These are phyloP conservation scores for Populus nigra DNA, from an alignment of 345 rosid species.

Conservation along the genomic window DNA sequence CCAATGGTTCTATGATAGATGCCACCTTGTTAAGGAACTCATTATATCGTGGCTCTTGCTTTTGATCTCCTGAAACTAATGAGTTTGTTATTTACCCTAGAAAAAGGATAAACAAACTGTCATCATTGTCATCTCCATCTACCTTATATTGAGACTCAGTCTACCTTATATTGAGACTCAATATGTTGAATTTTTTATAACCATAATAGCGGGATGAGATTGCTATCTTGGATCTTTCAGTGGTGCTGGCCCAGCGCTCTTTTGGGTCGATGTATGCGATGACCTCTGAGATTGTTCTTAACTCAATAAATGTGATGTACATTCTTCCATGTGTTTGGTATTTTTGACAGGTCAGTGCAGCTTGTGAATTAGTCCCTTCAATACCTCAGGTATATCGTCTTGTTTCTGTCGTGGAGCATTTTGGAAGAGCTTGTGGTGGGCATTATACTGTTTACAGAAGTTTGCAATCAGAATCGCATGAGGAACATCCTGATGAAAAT, in stretches of 20 bases:
- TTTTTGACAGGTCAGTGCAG: slow-evolving; percentile 23
- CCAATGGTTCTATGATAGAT: too few species aligned
- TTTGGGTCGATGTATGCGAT: neutral
- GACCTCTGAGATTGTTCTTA: neutral
- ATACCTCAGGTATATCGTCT: slow-evolving; percentile 47
- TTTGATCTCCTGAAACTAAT: too few species aligned
- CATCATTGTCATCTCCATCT: neutral
- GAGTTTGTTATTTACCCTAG: too few species aligned
- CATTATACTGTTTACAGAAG: slow-evolving; percentile 83
- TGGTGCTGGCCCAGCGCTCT: neutral
- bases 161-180: neutral
- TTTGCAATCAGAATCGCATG: slow-evolving; percentile 20
- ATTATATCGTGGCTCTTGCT: too few species aligned
- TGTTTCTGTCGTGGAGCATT: slow-evolving; percentile 78
- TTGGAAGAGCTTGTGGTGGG: slow-evolving; percentile 70
- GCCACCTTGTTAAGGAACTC: too few species aligned
- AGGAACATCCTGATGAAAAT: slow-evolving; percentile 19
- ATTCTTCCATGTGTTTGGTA: neutral
- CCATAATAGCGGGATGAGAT: neutral
- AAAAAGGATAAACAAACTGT: too few species aligned
- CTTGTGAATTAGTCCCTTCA: slow-evolving; percentile 13
- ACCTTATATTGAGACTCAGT: neutral
- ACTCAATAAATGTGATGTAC: neutral
- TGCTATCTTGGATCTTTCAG: neutral
- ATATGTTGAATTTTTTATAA: neutral